These are phyloP conservation scores for Volvox africanus DNA, from an alignment of 139 green algal genomes.

Conservation along the genomic window DNA sequence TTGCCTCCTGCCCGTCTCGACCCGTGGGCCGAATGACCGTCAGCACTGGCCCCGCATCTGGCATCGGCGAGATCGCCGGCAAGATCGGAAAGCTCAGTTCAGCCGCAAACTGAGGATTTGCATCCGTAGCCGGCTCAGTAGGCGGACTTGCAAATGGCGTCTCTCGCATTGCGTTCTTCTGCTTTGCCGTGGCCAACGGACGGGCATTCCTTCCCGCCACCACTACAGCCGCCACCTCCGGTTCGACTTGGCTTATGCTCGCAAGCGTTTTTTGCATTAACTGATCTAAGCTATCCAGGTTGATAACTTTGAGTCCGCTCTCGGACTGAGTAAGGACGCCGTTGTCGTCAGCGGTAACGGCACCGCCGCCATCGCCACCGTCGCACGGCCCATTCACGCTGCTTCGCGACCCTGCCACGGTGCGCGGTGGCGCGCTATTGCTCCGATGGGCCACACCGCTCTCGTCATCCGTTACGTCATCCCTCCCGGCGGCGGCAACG, in stretches of 20 bases:
- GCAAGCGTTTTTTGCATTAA: neutral
- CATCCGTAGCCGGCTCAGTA: no score
- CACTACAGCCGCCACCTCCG: neutral
- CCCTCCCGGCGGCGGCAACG: neutral
- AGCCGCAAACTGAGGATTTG: neutral
- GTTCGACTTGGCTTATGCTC: neutral
- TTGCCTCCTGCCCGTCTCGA: no score
- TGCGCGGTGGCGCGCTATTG: neutral
- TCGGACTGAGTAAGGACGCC: no score
- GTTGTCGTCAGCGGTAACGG: neutral
- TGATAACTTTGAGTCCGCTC: neutral
- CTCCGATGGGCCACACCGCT: neutral
- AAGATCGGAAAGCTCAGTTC: conserved; percentile 6
- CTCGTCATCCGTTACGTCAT: neutral
- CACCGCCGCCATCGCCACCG: neutral
- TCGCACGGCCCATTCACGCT: neutral
- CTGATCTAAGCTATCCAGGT: neutral
- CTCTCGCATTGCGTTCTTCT: no score
- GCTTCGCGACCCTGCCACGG: neutral
- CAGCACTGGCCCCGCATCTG: neutral
- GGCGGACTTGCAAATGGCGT: no score
- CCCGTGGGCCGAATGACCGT: neutral
- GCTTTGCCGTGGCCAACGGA: neutral
- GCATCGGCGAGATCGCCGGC: neutral
- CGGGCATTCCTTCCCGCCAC: neutral